Conservation (phyloP, 192 early-diverging fungal species). For the Coemansia sp. region DNA sequence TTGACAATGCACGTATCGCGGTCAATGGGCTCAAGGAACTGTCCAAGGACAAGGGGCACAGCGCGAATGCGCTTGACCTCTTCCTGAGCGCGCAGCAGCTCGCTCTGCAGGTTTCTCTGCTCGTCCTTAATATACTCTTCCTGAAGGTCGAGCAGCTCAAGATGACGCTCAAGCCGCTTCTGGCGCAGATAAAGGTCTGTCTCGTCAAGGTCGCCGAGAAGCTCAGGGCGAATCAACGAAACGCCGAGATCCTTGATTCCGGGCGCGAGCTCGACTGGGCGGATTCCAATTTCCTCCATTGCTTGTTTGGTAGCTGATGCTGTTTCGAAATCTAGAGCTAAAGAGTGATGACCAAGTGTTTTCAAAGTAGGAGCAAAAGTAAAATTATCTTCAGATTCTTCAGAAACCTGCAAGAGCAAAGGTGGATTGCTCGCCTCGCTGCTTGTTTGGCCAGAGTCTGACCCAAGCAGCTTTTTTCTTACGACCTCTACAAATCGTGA, state of each 20-base stretch:
- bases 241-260: slow-evolving; percentile 54
- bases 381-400: not conserved
- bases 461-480: too few species aligned
- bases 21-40: slow-evolving; percentile 97
- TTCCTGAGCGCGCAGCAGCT: slow-evolving; percentile 91
- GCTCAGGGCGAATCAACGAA: slow-evolving; percentile 48
- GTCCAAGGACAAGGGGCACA: slow-evolving; percentile 97
- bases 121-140: slow-evolving; percentile 99
- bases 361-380: slow-evolving; percentile 1
- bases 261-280: slow-evolving; percentile 41
- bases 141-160: slow-evolving; percentile 95
- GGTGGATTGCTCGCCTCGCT: too few species aligned
- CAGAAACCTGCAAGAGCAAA: too few species aligned
- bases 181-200: slow-evolving; percentile 89
- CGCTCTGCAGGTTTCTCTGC: slow-evolving; percentile 94
- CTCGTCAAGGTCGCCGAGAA: slow-evolving; percentile 56
- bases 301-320: not conserved
- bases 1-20: slow-evolving; percentile 94
- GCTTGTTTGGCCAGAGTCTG: too few species aligned
- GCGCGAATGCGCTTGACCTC: slow-evolving; percentile 98
- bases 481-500: too few species aligned
- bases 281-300: slow-evolving; percentile 54
- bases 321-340: not conserved
- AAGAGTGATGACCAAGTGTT: too few species aligned
- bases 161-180: slow-evolving; percentile 91